These are phyloP conservation scores for Boletus patriciae DNA, from an alignment of 768 basidiomycete species.

Conservation along the genomic window DNA sequence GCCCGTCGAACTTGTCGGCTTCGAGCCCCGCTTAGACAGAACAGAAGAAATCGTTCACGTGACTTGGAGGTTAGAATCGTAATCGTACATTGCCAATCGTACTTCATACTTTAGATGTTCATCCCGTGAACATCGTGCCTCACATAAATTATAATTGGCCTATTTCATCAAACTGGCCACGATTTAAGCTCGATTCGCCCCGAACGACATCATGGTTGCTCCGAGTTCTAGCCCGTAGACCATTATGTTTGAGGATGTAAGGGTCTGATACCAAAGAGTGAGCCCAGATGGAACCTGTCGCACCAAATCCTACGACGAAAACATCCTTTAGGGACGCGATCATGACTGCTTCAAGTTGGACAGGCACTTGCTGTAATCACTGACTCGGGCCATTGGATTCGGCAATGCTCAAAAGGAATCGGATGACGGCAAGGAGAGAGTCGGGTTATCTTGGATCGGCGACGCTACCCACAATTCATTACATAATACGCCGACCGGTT, in stretches of 20 bases:
- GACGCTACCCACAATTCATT: too few relatives aligned
- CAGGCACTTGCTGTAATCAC: not conserved
- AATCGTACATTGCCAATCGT: too few relatives aligned
- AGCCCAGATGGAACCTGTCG: constrained; percentile 58
- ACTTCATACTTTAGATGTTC: constrained; percentile 57
- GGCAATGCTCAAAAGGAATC: not conserved
- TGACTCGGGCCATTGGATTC: not conserved
- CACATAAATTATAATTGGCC: not conserved
- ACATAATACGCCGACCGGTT: too few relatives aligned
- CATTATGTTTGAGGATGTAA: constrained; percentile 54
- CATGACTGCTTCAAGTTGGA: too few relatives aligned
- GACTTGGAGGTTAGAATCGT: not conserved
- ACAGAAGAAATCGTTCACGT: not conserved
- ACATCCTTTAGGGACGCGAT: too few relatives aligned
- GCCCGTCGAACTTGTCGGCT: not conserved
- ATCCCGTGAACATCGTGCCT: constrained; percentile 41
- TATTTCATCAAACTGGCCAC: not conserved
- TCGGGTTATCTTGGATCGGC: too few relatives aligned
- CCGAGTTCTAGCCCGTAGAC: constrained; percentile 58
- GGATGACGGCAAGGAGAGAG: too few relatives aligned
- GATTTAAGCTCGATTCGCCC: constrained; percentile 35
- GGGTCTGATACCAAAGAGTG: constrained; percentile 23
- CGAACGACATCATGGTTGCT: constrained; percentile 61
- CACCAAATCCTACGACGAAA: constrained; percentile 64
- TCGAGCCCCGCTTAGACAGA: not conserved